Percentiles rank a stretch among this genome's conserved stretches.
Conservation (phyloP, 352 stramenopile genomes). For the Globisporangium cylindrosporum region DNA sequence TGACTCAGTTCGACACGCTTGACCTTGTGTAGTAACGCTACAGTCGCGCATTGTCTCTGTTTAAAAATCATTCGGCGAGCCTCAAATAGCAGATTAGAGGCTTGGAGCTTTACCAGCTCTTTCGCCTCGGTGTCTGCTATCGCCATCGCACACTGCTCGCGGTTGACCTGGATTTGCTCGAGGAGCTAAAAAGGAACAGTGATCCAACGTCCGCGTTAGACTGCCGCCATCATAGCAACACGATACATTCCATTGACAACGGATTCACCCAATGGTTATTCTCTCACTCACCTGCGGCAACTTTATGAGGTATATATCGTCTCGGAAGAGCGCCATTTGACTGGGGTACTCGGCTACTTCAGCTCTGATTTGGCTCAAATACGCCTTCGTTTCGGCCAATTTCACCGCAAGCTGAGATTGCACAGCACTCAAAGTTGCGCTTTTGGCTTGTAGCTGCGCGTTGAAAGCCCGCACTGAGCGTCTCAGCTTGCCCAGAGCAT, state of each 20-base stretch:
- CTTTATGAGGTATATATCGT: conserved; percentile 19
- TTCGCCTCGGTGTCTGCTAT: conserved; percentile 24
- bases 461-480: neutral
- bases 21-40: conserved; percentile 7
- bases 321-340: conserved; percentile 12
- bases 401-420: conserved; percentile 4
- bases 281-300: conserved; percentile 12
- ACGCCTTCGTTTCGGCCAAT: neutral
- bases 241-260: neutral
- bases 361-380: neutral
- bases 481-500: conserved; percentile 2
- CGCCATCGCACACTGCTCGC: conserved; percentile 25
- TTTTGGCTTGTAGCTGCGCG: neutral
- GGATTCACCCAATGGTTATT: neutral
- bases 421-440: neutral
- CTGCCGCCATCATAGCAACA: no score
- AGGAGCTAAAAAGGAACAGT: neutral
- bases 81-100: neutral
- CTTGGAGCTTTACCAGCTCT: conserved; percentile 1
- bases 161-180: conserved; percentile 11
- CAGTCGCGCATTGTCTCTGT: conserved; percentile 15
- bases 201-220: neutral
- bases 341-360: conserved; percentile 2
- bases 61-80: conserved; percentile 11
- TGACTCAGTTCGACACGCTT: conserved; percentile 15